phyloP scores from a whole-genome alignment of 2,329 filamentous ascomycete species.

The Fusarium verticillioides region DNA sequence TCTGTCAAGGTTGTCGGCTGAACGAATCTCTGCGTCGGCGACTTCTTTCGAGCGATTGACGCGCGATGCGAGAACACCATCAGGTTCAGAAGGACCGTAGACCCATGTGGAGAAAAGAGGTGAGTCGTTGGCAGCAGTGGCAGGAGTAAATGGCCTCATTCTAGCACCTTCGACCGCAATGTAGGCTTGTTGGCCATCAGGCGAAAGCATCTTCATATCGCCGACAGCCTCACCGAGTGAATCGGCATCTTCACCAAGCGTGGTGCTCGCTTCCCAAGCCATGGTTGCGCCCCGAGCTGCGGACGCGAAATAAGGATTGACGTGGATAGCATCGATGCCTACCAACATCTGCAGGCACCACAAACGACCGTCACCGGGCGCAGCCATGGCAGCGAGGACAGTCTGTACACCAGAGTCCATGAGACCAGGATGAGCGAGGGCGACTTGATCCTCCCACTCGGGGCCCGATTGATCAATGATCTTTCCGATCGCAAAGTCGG shows the following conservation, averaged over 20 bases:
- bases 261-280: background rate
- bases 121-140: background rate
- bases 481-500: constrained; percentile 7
- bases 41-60: background rate
- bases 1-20: constrained; percentile 2
- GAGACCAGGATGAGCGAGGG: background rate
- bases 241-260: background rate
- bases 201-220: background rate
- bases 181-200: background rate
- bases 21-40: constrained; percentile 4
- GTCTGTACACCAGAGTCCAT: constrained; percentile 8
- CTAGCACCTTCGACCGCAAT: background rate
- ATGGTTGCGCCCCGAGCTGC: background rate
- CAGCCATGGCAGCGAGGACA: constrained; percentile 7
- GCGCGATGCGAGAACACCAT: background rate
- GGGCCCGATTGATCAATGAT: background rate
- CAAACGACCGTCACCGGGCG: background rate
- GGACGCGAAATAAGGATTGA: background rate
- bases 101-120: constrained; percentile 1
- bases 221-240: background rate
- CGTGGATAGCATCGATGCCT: background rate
- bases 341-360: constrained; percentile 12
- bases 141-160: constrained; percentile 1
- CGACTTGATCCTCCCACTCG: background rate
- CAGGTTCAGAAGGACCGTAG: background rate